A percentile compares a stretch with the other conserved stretches of the same genome.
phyloP scores from a whole-genome alignment of 352 stramenopile species.

The Pythium periplocum region DNA sequence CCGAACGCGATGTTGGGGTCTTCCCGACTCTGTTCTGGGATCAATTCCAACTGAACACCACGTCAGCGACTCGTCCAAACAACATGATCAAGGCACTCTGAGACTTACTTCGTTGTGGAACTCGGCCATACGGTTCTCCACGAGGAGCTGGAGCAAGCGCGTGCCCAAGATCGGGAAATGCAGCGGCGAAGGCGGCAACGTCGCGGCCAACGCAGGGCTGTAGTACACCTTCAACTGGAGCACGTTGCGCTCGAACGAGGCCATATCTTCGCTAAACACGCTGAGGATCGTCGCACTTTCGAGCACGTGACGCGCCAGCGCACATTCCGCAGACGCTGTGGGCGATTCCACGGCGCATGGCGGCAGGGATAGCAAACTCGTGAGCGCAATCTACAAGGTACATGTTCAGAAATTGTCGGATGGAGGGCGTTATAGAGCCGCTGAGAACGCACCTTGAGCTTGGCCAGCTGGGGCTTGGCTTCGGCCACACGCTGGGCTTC shows the following conservation, averaged over 20 bases:
- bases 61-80: background rate
- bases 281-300: constrained; percentile 88
- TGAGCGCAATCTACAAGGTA: constrained; percentile 72
- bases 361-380: constrained; percentile 75
- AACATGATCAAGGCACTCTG: constrained; percentile 1
- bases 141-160: constrained; percentile 85
- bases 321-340: constrained; percentile 58
- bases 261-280: constrained; percentile 80
- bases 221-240: constrained; percentile 89
- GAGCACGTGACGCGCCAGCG: constrained; percentile 80
- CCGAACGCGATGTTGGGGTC: constrained; percentile 86
- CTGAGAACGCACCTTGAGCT: constrained; percentile 49
- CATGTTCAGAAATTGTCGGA: no score
- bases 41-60: constrained; percentile 67
- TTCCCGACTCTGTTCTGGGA: constrained; percentile 74
- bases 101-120: constrained; percentile 85
- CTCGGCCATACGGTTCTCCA: constrained; percentile 91
- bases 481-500: constrained; percentile 39
- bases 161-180: constrained; percentile 87
- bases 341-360: constrained; percentile 46
- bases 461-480: constrained; percentile 35
- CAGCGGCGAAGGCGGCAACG: constrained; percentile 60
- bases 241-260: constrained; percentile 84
- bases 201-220: constrained; percentile 24
- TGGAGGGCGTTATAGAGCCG: no score